Base-by-base conservation (phyloP, 192 early-diverging fungal genomes). In the Coemansia sp. region DNA sequence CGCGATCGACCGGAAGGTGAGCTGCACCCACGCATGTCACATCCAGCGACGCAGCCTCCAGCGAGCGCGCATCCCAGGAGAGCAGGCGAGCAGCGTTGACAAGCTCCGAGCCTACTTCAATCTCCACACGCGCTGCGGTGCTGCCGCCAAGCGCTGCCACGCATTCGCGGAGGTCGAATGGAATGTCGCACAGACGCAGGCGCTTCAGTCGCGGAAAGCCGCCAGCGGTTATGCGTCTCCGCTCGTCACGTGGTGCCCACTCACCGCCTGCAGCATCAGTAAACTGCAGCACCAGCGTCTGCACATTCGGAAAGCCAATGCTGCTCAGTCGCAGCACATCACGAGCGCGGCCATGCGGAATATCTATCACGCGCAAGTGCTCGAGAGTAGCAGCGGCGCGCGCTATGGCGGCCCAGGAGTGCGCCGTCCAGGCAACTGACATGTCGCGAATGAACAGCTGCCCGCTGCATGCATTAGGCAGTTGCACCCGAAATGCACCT, bases 101-200 rank as follows among this genome's bases (percentile, higher is more conserved):
- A 20, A 37, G 36, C 37, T 57, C 64, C 1, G 64, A 34, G 28
- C 47, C 37, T 20, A 44, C 25, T 38, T 38, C 56, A 24, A 58
- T 5, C 40, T 58, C 56, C 5, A 38, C 21, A 4, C 37, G 56
- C 11, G 6, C 23, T 1, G 21, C 5, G 2, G 4, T 1, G 31
- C 17, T 21, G 23, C 18, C 36, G 36, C 38, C 37, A n/a, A 58
- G 9, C 3, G 48, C 54, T 1, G n/a, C 28, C 37, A 69, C 11
- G 4, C 34, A 50, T 6, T 42, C n/a, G 23, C 60, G 60, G 12
- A 63, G 48, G 40, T 63, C 67, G 4, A 62, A 26, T 2, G 67
- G 55, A 1, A 54, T 25, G 26, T 63, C 37, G 5, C 49, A 11
- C 14, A 63, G 10, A 4, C 17, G 26, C 47, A 69, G 24, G 2